Evolutionary conservation across 139 green algal genomes (phyloP).

Genomic region (Ettlia oleoabundans): DNA sequence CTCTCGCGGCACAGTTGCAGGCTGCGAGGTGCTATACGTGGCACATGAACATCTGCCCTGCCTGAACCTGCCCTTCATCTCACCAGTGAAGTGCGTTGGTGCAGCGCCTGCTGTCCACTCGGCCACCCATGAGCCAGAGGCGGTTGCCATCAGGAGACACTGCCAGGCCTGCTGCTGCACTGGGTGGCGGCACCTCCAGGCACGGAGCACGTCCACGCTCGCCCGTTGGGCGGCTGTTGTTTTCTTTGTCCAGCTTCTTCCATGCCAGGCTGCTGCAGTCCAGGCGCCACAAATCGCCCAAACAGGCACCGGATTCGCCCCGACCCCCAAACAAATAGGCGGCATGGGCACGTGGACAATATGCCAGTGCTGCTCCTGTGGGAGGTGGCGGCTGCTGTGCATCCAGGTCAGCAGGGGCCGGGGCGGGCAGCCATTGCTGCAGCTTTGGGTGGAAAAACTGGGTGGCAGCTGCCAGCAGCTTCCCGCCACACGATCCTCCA

Average conservation of each 20-base stretch:
- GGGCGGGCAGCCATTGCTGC: conserved; percentile 1
- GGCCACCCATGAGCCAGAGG: conserved; percentile 62
- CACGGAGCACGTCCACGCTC: background rate
- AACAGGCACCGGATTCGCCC: conserved; percentile 54
- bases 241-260: conserved; percentile 61
- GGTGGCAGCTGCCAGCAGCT: conserved; percentile 6
- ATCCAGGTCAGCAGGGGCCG: background rate
- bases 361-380: background rate
- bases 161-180: conserved; percentile 31
- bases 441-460: conserved; percentile 8
- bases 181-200: conserved; percentile 10
- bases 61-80: background rate
- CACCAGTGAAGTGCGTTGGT: conserved; percentile 15
- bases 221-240: background rate
- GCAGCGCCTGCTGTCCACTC: conserved; percentile 16
- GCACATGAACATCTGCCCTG: background rate
- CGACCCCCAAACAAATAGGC: conserved; percentile 79
- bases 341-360: background rate
- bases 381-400: background rate
- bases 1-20: no score
- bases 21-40: no score
- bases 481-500: background rate
- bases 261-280: conserved; percentile 68
- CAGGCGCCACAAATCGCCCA: conserved; percentile 79
- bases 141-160: conserved; percentile 43